Base-by-base conservation (phyloP, 2,329 filamentous ascomycete species). In the Neonectria hederae region DNA sequence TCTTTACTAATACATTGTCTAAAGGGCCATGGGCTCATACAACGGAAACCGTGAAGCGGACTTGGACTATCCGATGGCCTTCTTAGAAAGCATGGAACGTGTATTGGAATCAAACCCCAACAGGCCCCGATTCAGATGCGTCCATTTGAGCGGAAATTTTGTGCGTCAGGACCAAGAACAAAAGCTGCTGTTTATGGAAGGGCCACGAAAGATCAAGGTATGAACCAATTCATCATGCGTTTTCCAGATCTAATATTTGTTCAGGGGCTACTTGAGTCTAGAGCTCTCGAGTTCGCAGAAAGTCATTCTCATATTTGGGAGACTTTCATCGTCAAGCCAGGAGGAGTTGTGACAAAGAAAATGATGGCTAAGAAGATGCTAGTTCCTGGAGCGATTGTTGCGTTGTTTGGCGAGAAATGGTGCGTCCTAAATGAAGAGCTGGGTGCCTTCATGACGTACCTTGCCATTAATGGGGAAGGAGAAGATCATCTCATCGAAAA, bases 141-240 rank as follows among this genome's bases (percentile, higher is more conserved):
- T 79, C 3, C 76, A 76, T 40, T 62, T 79, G 5, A 78, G 77
- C 42, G 77, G 78, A 2, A 76, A 72, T 14, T 77, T 76, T 30
- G 76, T 78, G 0, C 65, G 70, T 11, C 75, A 74, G 19, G 68
- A 79, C 19, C 77, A 79, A 57, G 70, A 76, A 6, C 58, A 68
- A 21, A 74, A 63, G 26, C 17, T 79, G 17, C 76, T 71, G 66
- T 72, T 73, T 0, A 45, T 73, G 0, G 65, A 65, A 7, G 63
- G 57, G 8, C 56, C 68, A 3, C 71, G 71, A 0, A 73, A 73
- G 30, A 45, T 72, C 4, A 73, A 73, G 53, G 71, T 69, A 66
- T 0, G 3, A 0, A 2, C 2, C 5, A 2, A 13, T 1, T 2
- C 4, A 45, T 1, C 0, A 3, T 6, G 0, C 1, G 1, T 17